Evolutionary conservation across 768 basidiomycete species (phyloP).

Genomic region (Termitomyces sp.): DNA sequence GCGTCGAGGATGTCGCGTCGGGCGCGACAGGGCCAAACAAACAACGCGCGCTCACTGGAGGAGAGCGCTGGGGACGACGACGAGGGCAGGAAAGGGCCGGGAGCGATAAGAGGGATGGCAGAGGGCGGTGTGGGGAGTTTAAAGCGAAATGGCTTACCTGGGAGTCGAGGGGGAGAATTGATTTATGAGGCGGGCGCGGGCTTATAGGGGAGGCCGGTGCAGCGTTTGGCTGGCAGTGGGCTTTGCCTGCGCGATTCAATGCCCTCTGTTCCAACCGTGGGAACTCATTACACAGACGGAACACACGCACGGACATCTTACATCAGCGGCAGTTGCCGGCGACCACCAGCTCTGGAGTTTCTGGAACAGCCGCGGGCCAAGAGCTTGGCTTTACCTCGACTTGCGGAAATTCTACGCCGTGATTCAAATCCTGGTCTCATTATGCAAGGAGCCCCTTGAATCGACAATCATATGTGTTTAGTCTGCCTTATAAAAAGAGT

Average conservation of each 20-base stretch:
- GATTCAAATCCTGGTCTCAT: too few relatives aligned
- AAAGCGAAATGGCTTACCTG: not conserved
- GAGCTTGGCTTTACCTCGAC: too few relatives aligned
- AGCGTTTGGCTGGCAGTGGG: conserved; percentile 11
- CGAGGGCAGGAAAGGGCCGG: not conserved
- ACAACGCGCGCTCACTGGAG: conserved; percentile 10
- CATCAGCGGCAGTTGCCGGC: too few relatives aligned
- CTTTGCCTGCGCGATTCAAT: not conserved
- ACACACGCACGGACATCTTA: conserved; percentile 17
- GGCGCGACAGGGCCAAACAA: conserved; percentile 18
- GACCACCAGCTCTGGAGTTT: too few relatives aligned
- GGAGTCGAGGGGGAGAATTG: not conserved
- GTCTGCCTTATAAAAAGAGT: too few relatives aligned
- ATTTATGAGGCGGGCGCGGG: conserved; percentile 1
- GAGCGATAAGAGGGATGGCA: not conserved
- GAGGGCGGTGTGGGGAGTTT: not conserved
- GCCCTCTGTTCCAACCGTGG: conserved; percentile 9
- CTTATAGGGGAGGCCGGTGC: conserved; percentile 6
- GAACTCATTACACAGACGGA: conserved; percentile 2
- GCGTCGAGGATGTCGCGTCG: conserved; percentile 11
- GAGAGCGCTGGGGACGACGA: conserved; percentile 7
- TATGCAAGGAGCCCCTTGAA: too few relatives aligned
- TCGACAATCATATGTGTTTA: too few relatives aligned
- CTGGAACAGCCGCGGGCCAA: too few relatives aligned
- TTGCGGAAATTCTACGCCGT: too few relatives aligned